Conservation (phyloP, 257 asterid genomes). For the Gardenia jasminoides region DNA sequence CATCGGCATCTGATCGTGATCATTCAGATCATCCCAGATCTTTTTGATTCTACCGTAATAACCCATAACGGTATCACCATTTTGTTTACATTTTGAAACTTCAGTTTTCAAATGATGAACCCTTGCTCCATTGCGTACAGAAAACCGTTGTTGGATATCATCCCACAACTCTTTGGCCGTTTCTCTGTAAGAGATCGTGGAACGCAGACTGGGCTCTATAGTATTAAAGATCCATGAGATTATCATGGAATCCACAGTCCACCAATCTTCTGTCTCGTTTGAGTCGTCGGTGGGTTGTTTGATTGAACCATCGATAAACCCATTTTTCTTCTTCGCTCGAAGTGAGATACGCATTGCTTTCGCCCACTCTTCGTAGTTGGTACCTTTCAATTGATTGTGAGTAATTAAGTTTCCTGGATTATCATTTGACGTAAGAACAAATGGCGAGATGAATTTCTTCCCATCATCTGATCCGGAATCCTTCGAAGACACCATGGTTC, state of each 20-base stretch:
- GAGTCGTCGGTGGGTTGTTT: neutral
- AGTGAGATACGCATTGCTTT: neutral
- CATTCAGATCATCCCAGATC: conserved; percentile 1
- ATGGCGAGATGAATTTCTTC: neutral
- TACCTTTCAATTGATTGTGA: neutral
- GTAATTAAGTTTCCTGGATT: conserved; percentile 6
- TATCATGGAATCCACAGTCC: conserved; percentile 11
- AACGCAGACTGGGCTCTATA: neutral
- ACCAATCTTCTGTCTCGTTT: conserved; percentile 4
- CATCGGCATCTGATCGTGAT: neutral
- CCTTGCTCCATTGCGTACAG: neutral
- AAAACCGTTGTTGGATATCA: conserved; percentile 3
- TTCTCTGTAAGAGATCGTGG: conserved; percentile 5
- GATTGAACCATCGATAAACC: conserved; percentile 3
- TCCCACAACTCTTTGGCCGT: neutral
- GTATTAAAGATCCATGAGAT: conserved; percentile 9
- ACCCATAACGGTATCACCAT: neutral
- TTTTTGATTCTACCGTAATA: conserved; percentile 14
- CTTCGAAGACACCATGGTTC: too few species aligned
- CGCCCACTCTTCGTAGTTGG: conserved; percentile 1
- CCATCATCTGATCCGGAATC: too few species aligned
- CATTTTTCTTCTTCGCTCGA: conserved; percentile 11
- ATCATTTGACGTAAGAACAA: neutral
- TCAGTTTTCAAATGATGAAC: neutral
- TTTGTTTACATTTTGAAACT: neutral